These are phyloP conservation scores for Xylariomycetidae sp. DNA, from an alignment of 2,329 filamentous ascomycete genomes.

Conservation along the genomic window DNA sequence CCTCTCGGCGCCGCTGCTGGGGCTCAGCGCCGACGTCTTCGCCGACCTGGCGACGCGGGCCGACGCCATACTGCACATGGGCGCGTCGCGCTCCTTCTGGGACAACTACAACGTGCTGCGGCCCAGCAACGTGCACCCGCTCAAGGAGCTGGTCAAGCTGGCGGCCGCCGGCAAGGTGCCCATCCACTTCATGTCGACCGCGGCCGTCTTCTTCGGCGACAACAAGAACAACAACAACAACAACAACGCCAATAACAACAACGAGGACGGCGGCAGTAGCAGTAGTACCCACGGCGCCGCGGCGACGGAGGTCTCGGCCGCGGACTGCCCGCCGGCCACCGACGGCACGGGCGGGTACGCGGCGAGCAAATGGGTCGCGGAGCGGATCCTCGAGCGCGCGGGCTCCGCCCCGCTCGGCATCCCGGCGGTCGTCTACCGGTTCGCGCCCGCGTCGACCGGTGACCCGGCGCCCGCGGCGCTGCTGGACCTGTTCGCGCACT, in stretches of 20 bases:
- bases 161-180: slow-evolving; percentile 4
- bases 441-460: slow-evolving; percentile 2
- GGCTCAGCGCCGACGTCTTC: slow-evolving; percentile 25
- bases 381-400: slow-evolving; percentile 17
- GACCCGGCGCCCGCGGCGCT: neutral
- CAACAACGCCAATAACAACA: no score
- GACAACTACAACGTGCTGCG: slow-evolving; percentile 21
- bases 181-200: slow-evolving; percentile 10
- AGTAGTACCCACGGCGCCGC: neutral
- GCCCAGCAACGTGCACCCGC: slow-evolving; percentile 18
- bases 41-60: slow-evolving; percentile 18
- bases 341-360: slow-evolving; percentile 6
- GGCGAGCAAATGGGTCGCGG: slow-evolving; percentile 18
- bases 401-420: neutral
- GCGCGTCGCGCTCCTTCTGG: slow-evolving; percentile 24
- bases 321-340: slow-evolving; percentile 7
- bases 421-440: slow-evolving; percentile 6
- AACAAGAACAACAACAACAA: neutral
- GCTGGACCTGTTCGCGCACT: no score
- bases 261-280: no score
- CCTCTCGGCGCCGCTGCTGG: slow-evolving; percentile 27
- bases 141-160: slow-evolving; percentile 19
- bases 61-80: slow-evolving; percentile 44
- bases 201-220: slow-evolving; percentile 1
- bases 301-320: slow-evolving; percentile 13